phyloP scores from a whole-genome alignment of 331 rosid genomes.

The Arachis monticola region DNA sequence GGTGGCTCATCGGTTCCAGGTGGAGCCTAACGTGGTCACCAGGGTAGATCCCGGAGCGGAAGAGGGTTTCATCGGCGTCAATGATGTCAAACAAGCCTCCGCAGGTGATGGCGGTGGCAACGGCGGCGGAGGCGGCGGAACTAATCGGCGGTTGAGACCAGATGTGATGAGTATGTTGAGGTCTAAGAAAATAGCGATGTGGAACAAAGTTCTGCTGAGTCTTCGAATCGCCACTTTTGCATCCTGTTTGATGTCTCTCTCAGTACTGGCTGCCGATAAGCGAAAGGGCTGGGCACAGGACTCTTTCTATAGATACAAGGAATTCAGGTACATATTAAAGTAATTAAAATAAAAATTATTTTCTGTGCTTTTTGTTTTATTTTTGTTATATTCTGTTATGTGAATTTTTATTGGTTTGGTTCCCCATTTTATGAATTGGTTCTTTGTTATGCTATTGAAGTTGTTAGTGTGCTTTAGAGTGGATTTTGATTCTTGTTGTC shows the following conservation, averaged over 20 bases:
- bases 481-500: background rate
- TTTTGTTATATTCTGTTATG: background rate
- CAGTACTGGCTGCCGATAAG: conserved; percentile 75
- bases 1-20: conserved; percentile 57
- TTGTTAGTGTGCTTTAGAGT: background rate
- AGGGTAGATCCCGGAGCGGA: conserved; percentile 55
- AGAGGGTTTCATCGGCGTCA: conserved; percentile 50
- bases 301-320: conserved; percentile 80
- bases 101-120: conserved; percentile 4
- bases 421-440: background rate
- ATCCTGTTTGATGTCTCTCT: conserved; percentile 67
- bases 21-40: conserved; percentile 60
- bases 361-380: background rate
- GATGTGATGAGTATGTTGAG: conserved; percentile 42
- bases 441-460: background rate
- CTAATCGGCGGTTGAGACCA: conserved; percentile 52
- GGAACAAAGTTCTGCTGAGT: conserved; percentile 58
- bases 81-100: conserved; percentile 43
- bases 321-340: conserved; percentile 58
- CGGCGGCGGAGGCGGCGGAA: conserved; percentile 41
- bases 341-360: background rate
- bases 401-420: background rate
- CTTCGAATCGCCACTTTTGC: conserved; percentile 55
- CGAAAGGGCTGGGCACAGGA: conserved; percentile 76
- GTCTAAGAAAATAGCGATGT: conserved; percentile 41